phyloP scores from a whole-genome alignment of 352 stramenopile genomes.

The Globisporangium cylindrosporum region DNA sequence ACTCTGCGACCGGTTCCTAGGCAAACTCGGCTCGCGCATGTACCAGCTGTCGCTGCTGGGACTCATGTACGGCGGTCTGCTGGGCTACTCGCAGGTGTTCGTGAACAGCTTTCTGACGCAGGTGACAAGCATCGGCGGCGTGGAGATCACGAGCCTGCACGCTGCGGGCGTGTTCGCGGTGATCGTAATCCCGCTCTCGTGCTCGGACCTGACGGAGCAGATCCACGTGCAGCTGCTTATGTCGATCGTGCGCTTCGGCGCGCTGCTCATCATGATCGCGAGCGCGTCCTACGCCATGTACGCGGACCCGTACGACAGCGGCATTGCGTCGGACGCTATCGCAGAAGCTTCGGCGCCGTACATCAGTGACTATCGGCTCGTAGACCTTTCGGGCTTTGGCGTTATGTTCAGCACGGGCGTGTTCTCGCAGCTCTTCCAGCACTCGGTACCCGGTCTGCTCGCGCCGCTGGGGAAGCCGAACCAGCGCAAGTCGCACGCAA shows the following conservation, averaged over 20 bases:
- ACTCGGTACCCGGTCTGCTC: conserved; percentile 86
- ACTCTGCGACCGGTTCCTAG: conserved; percentile 74
- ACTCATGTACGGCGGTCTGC: conserved; percentile 87
- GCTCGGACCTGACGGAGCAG: conserved; percentile 87
- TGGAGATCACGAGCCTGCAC: conserved; percentile 53
- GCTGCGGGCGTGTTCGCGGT: conserved; percentile 71
- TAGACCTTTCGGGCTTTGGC: conserved; percentile 77
- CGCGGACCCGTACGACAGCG: conserved; percentile 60
- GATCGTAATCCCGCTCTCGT: conserved; percentile 88
- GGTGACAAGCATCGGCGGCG: conserved; percentile 47
- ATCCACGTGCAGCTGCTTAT: conserved; percentile 86
- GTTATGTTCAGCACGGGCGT: conserved; percentile 90
- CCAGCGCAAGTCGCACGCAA: conserved; percentile 50
- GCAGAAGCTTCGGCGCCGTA: conserved; percentile 24
- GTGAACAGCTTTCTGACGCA: conserved; percentile 81
- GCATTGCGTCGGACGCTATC: conserved; percentile 8
- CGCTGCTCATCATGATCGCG: conserved; percentile 86
- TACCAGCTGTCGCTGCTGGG: conserved; percentile 86
- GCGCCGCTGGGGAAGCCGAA: conserved; percentile 61
- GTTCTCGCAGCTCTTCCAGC: conserved; percentile 91
- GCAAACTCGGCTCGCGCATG: conserved; percentile 49
- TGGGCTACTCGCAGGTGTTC: conserved; percentile 92
- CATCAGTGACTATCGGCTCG: conserved; percentile 59
- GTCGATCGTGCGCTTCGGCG: conserved; percentile 85
- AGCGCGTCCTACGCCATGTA: conserved; percentile 78